Evolutionary conservation across 2,329 filamentous ascomycete genomes (phyloP).

Genomic region (Trichoderma gracile): DNA sequence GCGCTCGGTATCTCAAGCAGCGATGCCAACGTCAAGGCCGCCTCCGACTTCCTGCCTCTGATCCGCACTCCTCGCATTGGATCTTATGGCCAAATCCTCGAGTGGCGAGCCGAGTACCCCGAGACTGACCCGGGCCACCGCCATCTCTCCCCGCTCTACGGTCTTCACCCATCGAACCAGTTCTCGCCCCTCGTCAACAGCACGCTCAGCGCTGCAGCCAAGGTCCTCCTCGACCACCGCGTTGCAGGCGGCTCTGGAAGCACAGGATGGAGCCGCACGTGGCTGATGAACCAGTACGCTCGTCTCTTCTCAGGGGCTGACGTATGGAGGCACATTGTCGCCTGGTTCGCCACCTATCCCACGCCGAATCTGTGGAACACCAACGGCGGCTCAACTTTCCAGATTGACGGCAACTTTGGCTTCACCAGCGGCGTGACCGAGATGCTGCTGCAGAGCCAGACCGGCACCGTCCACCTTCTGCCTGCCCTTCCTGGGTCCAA

Average conservation of each 20-base stretch:
- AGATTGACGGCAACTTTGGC: slow-evolving; percentile 54
- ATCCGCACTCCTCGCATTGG: slow-evolving; percentile 26
- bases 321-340: slow-evolving; percentile 30
- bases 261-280: slow-evolving; percentile 47
- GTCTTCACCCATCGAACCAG: slow-evolving; percentile 44
- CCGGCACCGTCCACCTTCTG: slow-evolving; percentile 32
- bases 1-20: slow-evolving; percentile 17
- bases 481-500: slow-evolving; percentile 32
- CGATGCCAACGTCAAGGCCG: slow-evolving; percentile 20
- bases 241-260: slow-evolving; percentile 37
- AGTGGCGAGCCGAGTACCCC: slow-evolving; percentile 40
- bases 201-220: slow-evolving; percentile 30
- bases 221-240: slow-evolving; percentile 36
- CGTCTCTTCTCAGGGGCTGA: slow-evolving; percentile 43
- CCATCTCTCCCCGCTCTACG: slow-evolving; percentile 50
- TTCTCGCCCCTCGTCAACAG: slow-evolving; percentile 28
- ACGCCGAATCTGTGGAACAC: slow-evolving; percentile 43
- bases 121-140: slow-evolving; percentile 48
- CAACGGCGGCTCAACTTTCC: slow-evolving; percentile 41
- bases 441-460: slow-evolving; percentile 45
- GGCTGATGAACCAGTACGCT: slow-evolving; percentile 49
- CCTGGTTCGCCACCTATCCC: slow-evolving; percentile 34
- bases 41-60: slow-evolving; percentile 20
- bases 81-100: slow-evolving; percentile 39
- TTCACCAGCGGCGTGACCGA: slow-evolving; percentile 47